A percentile compares a stretch with the other conserved stretches of the same genome.
These are phyloP conservation scores for Hypoxylon lienhwacheense DNA, from an alignment of 495 filamentous ascomycete species.

Conservation along the genomic window DNA sequence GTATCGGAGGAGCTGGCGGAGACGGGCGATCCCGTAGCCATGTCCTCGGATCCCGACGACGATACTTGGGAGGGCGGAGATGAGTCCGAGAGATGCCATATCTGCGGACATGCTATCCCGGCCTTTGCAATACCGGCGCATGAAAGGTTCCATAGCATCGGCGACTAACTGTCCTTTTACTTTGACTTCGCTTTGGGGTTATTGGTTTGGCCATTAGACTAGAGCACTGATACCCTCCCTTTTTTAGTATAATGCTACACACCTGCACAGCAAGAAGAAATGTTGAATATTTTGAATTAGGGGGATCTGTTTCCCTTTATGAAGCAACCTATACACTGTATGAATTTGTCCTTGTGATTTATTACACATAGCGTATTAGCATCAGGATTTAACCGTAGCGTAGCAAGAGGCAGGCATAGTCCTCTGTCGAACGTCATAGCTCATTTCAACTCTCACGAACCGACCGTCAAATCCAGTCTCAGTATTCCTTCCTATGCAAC, in stretches of 20 bases:
- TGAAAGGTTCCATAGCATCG: constrained; percentile 64
- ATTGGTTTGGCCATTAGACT: not conserved
- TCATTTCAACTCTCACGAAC: constrained; percentile 2
- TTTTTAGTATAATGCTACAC: constrained; percentile 7
- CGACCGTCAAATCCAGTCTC: constrained; percentile 22
- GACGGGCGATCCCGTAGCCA: not conserved
- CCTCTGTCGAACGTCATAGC: too few species aligned
- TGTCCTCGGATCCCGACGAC: constrained; percentile 31
- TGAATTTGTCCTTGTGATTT: too few species aligned
- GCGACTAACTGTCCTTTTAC: constrained; percentile 29
- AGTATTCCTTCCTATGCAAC: constrained; percentile 20
- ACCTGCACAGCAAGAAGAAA: not conserved
- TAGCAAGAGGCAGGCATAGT: too few species aligned
- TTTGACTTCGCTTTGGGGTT: not conserved
- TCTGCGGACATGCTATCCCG: constrained; percentile 62
- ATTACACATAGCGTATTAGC: too few species aligned
- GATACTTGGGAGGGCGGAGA: constrained; percentile 52
- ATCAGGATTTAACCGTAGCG: too few species aligned
- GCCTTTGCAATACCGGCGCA: constrained; percentile 74
- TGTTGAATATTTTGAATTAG: not conserved
- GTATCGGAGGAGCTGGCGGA: not conserved
- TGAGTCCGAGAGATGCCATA: constrained; percentile 57
- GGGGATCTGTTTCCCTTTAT: not conserved
- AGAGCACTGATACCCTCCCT: constrained; percentile 19
- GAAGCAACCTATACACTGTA: constrained; percentile 1